Base-by-base conservation (phyloP, 331 rosid genomes). In the Spiraea crenata region DNA sequence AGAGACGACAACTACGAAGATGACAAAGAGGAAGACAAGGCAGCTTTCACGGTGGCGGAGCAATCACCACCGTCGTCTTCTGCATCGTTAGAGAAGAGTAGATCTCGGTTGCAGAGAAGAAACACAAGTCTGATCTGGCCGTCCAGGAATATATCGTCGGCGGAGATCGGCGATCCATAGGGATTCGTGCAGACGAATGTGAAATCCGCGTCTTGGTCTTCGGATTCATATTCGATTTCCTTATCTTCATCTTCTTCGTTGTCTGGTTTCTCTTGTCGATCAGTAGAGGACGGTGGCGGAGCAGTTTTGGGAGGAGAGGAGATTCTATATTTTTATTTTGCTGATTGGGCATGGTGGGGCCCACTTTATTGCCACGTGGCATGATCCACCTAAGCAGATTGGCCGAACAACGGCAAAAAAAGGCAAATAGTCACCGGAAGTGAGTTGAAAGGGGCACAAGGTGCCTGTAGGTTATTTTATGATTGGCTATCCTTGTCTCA, bases 51-150 rank as follows among this genome's bases (percentile, higher is more conserved):
- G 13, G 16, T 65, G 20, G 73, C 54, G 55, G 60, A 38, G 37
- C 55, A 25, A 25, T 25, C 31, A 25, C 31, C 31, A 25, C 31
- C 76, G 15, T 83, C 84, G n/a, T 74, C 79, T 55, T 50, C 31
- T 25, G 31, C 48, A 0, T 20, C 79, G 20, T 80, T 80, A 9
- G 83, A 9, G 45, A 82, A 75, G 12, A 87, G 82, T 5, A 92
- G 89, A 76, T 80, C 76, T 60, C 58, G 85, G 75, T 85, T 77
- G 69, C 89, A 92, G 8, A 87, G 15, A 5, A 97, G 99, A 16
- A 69, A 89, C 4, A 80, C 52, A 7, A 87, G 84, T 2, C 92
- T 90, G 82, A 93, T 86, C 82, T 82, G 90, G 57, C 96, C 99
- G 85, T 89, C 67, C 9, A 64, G 72, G 46, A 93, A 93, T 31